Percentiles rank a stretch among this genome's conserved stretches.
These are phyloP conservation scores for Colletotrichum sansevieriae DNA, from an alignment of 2,329 filamentous ascomycete genomes.

Conservation along the genomic window DNA sequence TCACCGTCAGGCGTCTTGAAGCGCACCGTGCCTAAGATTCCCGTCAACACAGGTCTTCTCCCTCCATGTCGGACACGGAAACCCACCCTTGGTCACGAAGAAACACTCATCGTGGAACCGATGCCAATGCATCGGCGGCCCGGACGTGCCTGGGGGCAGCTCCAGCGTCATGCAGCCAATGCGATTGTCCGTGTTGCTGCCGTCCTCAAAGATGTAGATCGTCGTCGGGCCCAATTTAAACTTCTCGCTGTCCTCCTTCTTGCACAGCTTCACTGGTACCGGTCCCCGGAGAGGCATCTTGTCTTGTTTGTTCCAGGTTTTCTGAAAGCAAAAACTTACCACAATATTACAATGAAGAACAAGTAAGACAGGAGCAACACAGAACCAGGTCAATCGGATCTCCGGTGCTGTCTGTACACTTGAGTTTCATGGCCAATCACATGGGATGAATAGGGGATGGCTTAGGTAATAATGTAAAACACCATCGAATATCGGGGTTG, in stretches of 20 bases:
- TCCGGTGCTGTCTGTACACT: not conserved
- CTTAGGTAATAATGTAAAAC: not conserved
- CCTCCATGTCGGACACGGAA: not conserved
- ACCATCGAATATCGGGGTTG: no score
- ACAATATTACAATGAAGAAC: not conserved
- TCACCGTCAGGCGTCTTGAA: slow-evolving; percentile 52
- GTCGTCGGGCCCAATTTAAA: slow-evolving; percentile 51
- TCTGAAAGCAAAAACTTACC: not conserved
- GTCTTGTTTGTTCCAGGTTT: not conserved
- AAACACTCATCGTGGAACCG: slow-evolving; percentile 55
- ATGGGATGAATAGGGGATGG: not conserved
- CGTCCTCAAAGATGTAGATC: slow-evolving; percentile 53
- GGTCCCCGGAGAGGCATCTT: slow-evolving; percentile 52
- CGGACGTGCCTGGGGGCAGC: slow-evolving; percentile 49
- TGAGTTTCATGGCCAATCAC: slow-evolving; percentile 3
- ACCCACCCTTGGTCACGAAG: slow-evolving; percentile 50
- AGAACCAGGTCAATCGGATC: not conserved
- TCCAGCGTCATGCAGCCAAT: slow-evolving; percentile 50
- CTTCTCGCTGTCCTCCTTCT: slow-evolving; percentile 48
- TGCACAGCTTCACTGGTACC: slow-evolving; percentile 48
- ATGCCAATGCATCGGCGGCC: slow-evolving; percentile 55
- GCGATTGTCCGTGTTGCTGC: slow-evolving; percentile 51
- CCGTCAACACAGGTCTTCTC: not conserved
- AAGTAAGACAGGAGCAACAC: not conserved
- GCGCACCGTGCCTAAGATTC: slow-evolving; percentile 46